Evolutionary conservation across 345 rosid genomes (phyloP).

Genomic region (Zanthoxylum bungeanum): DNA sequence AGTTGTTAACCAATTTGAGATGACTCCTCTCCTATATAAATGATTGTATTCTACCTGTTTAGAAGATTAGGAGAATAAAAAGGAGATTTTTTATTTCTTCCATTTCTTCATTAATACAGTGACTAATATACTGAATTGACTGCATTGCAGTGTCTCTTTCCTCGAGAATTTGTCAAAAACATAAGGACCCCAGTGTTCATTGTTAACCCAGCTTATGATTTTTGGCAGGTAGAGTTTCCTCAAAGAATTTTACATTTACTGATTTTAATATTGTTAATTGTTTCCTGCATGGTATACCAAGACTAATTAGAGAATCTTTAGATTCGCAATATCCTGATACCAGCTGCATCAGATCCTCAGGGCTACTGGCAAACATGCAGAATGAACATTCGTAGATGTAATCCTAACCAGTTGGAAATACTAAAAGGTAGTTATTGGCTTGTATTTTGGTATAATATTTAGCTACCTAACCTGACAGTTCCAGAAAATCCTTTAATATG

Average conservation of each 20-base stretch:
- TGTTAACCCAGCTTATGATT: conserved; percentile 84
- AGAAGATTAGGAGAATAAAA: no score
- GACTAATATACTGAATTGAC: conserved; percentile 6
- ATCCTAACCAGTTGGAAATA: conserved; percentile 47
- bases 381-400: conserved; percentile 56
- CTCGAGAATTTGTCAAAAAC: conserved; percentile 55
- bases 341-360: conserved; percentile 49
- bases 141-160: conserved; percentile 64
- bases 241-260: conserved; percentile 8
- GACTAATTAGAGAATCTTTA: conserved; percentile 28
- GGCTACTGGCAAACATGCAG: conserved; percentile 66
- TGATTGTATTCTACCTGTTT: no score
- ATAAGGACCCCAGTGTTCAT: conserved; percentile 69
- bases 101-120: no score
- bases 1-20: no score
- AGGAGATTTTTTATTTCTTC: no score
- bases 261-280: conserved; percentile 6
- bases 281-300: conserved; percentile 17
- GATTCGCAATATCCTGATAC: conserved; percentile 73
- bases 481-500: background rate
- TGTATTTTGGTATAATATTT: background rate
- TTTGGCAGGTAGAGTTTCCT: conserved; percentile 75
- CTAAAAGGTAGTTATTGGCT: conserved; percentile 52
- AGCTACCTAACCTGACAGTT: background rate
- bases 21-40: no score